Conservation (phyloP, 176 grass and related monocot genomes). For the Metroxylon sagu region DNA sequence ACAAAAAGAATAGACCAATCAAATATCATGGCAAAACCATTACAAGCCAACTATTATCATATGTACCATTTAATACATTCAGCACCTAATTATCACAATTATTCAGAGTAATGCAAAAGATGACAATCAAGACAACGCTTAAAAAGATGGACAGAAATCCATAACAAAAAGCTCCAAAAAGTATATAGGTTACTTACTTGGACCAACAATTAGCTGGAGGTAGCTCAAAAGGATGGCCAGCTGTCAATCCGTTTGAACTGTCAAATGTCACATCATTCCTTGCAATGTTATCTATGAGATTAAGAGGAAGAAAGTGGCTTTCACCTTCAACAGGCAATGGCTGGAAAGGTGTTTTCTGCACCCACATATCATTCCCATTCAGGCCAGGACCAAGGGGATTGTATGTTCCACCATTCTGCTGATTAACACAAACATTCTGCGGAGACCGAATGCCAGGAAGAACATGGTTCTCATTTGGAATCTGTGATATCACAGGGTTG, state of each 20-base stretch:
- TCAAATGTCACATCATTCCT: slow-evolving; percentile 18
- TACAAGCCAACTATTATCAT: no score
- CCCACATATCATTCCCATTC: slow-evolving; percentile 37
- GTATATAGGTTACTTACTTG: slow-evolving; percentile 44
- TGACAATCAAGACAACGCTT: neutral
- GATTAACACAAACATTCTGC: slow-evolving; percentile 20
- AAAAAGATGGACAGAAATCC: slow-evolving; percentile 3
- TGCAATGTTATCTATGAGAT: slow-evolving; percentile 42
- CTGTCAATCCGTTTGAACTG: slow-evolving; percentile 36
- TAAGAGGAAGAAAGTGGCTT: slow-evolving; percentile 50
- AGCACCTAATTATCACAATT: no score
- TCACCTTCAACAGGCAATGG: slow-evolving; percentile 43
- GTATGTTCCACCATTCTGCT: slow-evolving; percentile 42
- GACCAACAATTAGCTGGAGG: slow-evolving; percentile 46
- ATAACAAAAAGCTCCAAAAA: neutral
- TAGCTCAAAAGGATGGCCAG: slow-evolving; percentile 33
- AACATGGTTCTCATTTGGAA: slow-evolving; percentile 1
- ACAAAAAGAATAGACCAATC: no score
- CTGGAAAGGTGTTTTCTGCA: slow-evolving; percentile 43
- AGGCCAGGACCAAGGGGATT: slow-evolving; percentile 25
- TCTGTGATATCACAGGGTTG: slow-evolving; percentile 9
- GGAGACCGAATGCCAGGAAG: neutral
- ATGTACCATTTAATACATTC: no score
- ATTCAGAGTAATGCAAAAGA: neutral
- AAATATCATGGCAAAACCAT: no score